Percentiles rank a stretch among this genome's conserved stretches.
Conservation (phyloP, 108 stramenopile species). For the Licmophora abbreviata region DNA sequence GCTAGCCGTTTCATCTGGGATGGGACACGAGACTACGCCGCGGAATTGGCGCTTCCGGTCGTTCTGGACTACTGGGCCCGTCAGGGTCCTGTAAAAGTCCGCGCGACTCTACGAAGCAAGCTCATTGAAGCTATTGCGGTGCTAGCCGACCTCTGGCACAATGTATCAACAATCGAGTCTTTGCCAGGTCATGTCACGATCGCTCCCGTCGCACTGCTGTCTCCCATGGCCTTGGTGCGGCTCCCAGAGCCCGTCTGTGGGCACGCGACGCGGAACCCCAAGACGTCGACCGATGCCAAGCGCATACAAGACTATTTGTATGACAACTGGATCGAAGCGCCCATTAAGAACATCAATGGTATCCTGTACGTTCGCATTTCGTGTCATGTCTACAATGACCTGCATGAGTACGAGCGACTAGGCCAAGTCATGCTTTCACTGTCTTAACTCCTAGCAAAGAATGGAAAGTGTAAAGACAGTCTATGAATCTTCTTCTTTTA, state of each 20-base stretch:
- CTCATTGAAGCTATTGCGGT: conserved; percentile 31
- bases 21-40: conserved; percentile 65
- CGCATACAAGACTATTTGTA: conserved; percentile 54
- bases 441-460: no score
- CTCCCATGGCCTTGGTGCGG: conserved; percentile 58
- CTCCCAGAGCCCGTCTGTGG: conserved; percentile 20
- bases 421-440: conserved; percentile 24
- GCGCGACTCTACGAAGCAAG: conserved; percentile 21
- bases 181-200: conserved; percentile 25
- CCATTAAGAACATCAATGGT: conserved; percentile 58
- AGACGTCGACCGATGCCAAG: conserved; percentile 59
- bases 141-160: conserved; percentile 42
- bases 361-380: conserved; percentile 51
- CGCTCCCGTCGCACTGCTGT: conserved; percentile 34
- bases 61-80: conserved; percentile 44
- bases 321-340: conserved; percentile 42
- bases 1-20: conserved; percentile 68
- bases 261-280: not conserved
- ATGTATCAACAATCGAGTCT: conserved; percentile 8
- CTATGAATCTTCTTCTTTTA: no score
- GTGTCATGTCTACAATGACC: conserved; percentile 57
- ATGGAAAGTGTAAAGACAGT: no score
- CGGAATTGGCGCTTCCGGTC: conserved; percentile 45
- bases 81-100: conserved; percentile 9
- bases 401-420: conserved; percentile 42